Conservation (phyloP, 306 rosid species). For the Casuarina glauca region DNA sequence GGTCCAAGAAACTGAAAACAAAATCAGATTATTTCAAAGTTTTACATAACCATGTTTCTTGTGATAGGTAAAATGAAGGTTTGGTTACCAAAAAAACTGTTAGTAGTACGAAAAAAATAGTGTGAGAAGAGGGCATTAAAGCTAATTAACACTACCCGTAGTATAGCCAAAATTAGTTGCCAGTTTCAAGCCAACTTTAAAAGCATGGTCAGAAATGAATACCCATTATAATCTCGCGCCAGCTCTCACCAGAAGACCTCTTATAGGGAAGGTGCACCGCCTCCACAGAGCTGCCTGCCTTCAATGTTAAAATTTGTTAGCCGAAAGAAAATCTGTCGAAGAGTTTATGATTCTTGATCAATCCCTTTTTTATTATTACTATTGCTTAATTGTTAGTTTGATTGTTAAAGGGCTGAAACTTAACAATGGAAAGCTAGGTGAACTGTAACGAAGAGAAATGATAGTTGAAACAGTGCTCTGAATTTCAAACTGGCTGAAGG, state of each 20-base stretch:
- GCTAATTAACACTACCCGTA: conserved; percentile 2
- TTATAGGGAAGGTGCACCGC: background rate
- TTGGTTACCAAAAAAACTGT: too few relatives aligned
- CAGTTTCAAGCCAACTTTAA: conserved; percentile 17
- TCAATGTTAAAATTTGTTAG: background rate
- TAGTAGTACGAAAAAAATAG: too few relatives aligned
- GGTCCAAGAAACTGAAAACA: background rate
- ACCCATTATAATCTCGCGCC: conserved; percentile 23
- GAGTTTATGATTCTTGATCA: background rate
- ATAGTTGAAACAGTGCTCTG: too few relatives aligned
- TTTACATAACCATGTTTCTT: too few relatives aligned
- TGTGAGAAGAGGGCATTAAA: too few relatives aligned
- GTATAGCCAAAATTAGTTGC: conserved; percentile 9
- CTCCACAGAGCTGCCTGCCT: background rate
- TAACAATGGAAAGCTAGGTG: too few relatives aligned
- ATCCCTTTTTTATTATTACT: background rate
- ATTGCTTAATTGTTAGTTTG: too few relatives aligned
- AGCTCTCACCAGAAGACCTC: conserved; percentile 2
- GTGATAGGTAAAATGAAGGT: too few relatives aligned
- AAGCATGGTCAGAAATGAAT: conserved; percentile 11
- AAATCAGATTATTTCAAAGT: too few relatives aligned
- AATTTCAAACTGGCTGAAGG: too few relatives aligned
- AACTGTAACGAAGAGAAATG: too few relatives aligned
- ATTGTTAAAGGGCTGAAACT: too few relatives aligned
- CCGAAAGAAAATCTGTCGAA: background rate